Conservation (phyloP, 2,329 filamentous ascomycete species). For the Trichoderma sp. region DNA sequence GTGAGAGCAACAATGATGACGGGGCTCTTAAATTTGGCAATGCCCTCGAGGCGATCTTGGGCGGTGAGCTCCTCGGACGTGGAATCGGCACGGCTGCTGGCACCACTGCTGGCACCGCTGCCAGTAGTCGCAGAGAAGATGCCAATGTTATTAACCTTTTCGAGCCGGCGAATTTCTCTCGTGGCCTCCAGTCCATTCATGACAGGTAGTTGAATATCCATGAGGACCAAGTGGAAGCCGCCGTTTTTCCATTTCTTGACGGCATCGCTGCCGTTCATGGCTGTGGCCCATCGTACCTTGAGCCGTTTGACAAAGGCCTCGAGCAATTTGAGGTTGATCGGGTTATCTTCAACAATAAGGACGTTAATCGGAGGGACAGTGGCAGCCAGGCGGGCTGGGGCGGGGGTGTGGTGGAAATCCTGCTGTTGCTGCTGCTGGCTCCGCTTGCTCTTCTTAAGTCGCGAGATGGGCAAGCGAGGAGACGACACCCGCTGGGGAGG, state of each 20-base stretch:
- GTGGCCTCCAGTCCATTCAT: constrained; percentile 96
- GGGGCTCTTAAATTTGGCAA: constrained; percentile 82
- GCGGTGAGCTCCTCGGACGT: constrained; percentile 51
- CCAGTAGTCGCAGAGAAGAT: no score
- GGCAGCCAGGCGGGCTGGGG: constrained; percentile 66
- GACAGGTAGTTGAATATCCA: constrained; percentile 97
- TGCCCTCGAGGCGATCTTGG: constrained; percentile 66
- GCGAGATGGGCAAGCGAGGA: constrained; percentile 45
- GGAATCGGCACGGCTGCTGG: no score
- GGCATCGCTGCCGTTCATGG: constrained; percentile 90
- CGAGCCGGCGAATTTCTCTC: constrained; percentile 85
- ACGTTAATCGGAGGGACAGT: constrained; percentile 95
- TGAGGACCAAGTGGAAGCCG: constrained; percentile 92
- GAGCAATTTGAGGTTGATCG: constrained; percentile 90
- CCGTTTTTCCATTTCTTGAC: constrained; percentile 90
- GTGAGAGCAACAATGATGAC: constrained; percentile 98
- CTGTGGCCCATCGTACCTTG: constrained; percentile 96
- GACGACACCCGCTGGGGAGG: constrained; percentile 48
- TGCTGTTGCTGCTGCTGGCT: constrained; percentile 25
- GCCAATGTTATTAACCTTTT: constrained; percentile 87
- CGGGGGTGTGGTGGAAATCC: constrained; percentile 43
- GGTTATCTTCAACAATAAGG: constrained; percentile 96
- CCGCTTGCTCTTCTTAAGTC: constrained; percentile 55
- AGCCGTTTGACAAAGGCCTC: constrained; percentile 95
- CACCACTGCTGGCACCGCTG: no score